Conservation (phyloP, 1,139 yeast genomes). For the Yamadazyma conglobata region DNA sequence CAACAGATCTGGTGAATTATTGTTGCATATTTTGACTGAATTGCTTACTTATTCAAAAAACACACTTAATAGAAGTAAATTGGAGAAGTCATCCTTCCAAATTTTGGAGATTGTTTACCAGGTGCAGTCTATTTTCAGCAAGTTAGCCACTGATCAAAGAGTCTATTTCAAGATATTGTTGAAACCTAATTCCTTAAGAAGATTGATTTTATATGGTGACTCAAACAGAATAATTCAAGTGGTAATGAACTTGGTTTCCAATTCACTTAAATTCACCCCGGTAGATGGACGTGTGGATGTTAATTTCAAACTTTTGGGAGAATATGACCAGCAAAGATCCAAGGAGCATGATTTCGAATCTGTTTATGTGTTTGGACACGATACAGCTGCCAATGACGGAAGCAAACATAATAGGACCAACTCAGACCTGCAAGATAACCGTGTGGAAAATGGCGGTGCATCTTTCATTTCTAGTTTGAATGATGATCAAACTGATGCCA, state of each 20-base stretch:
- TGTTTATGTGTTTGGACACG: constrained; percentile 23
- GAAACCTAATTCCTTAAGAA: constrained; percentile 57
- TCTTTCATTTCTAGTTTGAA: constrained; percentile 2
- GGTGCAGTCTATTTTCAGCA: constrained; percentile 81
- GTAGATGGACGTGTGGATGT: constrained; percentile 79
- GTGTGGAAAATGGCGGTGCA: constrained; percentile 3
- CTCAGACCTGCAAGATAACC: not conserved
- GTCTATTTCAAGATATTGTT: constrained; percentile 59
- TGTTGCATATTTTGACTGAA: constrained; percentile 84
- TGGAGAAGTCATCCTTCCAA: constrained; percentile 77
- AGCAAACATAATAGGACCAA: not conserved
- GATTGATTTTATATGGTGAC: constrained; percentile 75
- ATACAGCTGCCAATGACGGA: constrained; percentile 5
- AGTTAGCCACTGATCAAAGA: constrained; percentile 74
- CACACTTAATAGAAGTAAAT: constrained; percentile 79
- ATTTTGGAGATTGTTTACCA: constrained; percentile 77
- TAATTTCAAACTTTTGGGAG: constrained; percentile 61
- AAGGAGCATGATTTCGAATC: constrained; percentile 27
- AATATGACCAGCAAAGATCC: constrained; percentile 53
- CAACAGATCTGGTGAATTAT: constrained; percentile 81
- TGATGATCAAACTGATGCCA: constrained; percentile 21
- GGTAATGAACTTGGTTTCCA: constrained; percentile 82
- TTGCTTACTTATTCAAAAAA: constrained; percentile 85
- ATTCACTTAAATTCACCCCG: constrained; percentile 86
- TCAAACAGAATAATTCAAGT: constrained; percentile 83